Base-by-base conservation (phyloP, 176 grass and related monocot species). In the Oryza glaberrima region DNA sequence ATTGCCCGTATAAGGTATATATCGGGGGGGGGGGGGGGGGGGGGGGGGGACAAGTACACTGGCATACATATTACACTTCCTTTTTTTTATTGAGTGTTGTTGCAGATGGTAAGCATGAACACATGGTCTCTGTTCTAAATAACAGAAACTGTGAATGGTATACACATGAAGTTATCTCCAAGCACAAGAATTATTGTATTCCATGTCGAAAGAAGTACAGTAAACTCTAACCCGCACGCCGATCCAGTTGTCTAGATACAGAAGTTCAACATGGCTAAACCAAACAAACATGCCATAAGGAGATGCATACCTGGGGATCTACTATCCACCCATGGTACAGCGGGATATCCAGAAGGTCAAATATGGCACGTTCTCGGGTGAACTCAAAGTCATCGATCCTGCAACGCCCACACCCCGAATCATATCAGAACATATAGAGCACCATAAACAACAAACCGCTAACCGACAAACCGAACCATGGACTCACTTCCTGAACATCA, bases 381-480 rank as follows among this genome's bases (percentile, higher is more conserved):
- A 99, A 99, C 78, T 99, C 96, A 86, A 99, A 99, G 84, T 99
- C 94, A 88, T 94, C 84, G 9, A 99, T 89, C 91, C 97, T 99
- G 78, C 76, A 86, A 65, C 15, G 63, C 67, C 9, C 19, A 65
- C 7, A 73, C 22, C 38, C 13, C 63, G 78, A 52, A 17, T 67
- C 70, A 58, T 82, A 20, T 84, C 34, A 75, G 48, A 76, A 51
- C 45, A 80, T 44, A 51, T n/a, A 43, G 67, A 66, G 64, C 3
- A 66, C 16, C 82, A 51, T 49, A 76, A 0, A 40, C 0, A 76
- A 76, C 20, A 67, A 78, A 73, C 2, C 41, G 64, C 66, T 15
- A n/a, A 72, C 54, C 16, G 44, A 74, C 69, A 70, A 87, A 73
- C n/a, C 2, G 38, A 16, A 73, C 58, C 23, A 9, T 0, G 26